Percentiles rank a stretch among this genome's conserved stretches.
Evolutionary conservation across 495 filamentous ascomycete genomes (phyloP).

Genomic region (Cairneyella variabilis): DNA sequence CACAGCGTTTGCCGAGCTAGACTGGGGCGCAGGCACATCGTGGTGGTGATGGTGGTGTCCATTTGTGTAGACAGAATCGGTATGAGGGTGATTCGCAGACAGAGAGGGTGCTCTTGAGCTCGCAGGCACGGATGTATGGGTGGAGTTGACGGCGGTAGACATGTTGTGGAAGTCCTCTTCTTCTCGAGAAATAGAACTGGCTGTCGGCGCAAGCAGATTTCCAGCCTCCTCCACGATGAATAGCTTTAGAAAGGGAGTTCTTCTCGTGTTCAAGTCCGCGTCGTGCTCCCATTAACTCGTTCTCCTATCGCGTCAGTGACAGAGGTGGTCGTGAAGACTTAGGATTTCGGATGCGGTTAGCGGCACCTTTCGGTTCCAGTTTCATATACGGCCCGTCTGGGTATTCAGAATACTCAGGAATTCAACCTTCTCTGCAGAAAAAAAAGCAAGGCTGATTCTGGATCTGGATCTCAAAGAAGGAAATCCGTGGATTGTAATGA

Average conservation of each 20-base stretch:
- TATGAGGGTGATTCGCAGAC: conserved; percentile 15
- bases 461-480: too few species aligned
- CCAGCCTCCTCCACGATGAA: neutral
- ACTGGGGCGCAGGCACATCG: conserved; percentile 7
- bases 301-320: neutral
- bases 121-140: conserved; percentile 21
- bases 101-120: conserved; percentile 20
- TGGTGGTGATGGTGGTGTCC: conserved; percentile 28
- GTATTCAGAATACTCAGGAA: too few species aligned
- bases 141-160: conserved; percentile 28
- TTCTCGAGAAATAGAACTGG: neutral
- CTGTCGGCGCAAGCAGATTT: conserved; percentile 4
- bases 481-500: too few species aligned
- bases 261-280: neutral
- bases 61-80: conserved; percentile 22
- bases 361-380: neutral
- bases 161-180: conserved; percentile 13
- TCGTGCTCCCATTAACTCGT: conserved; percentile 11
- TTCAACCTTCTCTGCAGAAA: too few species aligned
- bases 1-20: conserved; percentile 9
- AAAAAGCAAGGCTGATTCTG: too few species aligned
- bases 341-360: conserved; percentile 1
- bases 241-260: neutral
- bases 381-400: too few species aligned
- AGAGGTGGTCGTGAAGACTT: neutral